Evolutionary conservation across 345 rosid genomes (phyloP), one percentile per base, ranked within the genome.

Genomic region (Cardamine chenopodiifolia): DNA sequence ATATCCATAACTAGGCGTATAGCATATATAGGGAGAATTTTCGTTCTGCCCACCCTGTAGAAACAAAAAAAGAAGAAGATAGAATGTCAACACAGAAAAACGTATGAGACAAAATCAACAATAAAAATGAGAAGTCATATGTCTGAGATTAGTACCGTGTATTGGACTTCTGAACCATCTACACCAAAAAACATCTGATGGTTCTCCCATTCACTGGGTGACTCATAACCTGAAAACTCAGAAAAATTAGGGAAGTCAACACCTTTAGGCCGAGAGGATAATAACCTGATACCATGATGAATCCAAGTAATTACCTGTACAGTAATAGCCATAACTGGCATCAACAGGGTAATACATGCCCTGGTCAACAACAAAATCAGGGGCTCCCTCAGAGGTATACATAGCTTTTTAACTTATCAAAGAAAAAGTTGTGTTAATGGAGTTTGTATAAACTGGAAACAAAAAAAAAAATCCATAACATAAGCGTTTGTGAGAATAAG

Each of bases 181-280:
- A 74, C 82, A 66, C 89, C 89, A 84, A 87, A 90, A 86, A 89
- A 23, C 76, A 83, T 83, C 66, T 82, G 86, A 67, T 86, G 97
- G 89, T 88, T 93, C 91, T 91, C 97, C 93, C 96, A 94, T 66
- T 91, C 96, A 49, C 83, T 80, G 80, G 97, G 93, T 80, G 96
- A 69, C 77, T 90, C 98, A 59, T 85, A 86, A 81, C 98, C 97
- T 94, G 76, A 17, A 62, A 63, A 60, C 22, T 35, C 12, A 72
- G 49, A 61, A 54, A 54, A 78, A 40, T 20, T 69, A 68, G 6
- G 0, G 5, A 47, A 4, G 39, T 52, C 20, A 54, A 66, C 34
- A n/a, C 55, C 62, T 73, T 49, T 65, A 39, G 68, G 22, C 66
- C 23, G 13, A 34, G 48, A 60, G n/a, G 14, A 35, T n/a, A 58